Base-by-base conservation (phyloP, 2,329 filamentous ascomycete species). In the Talaromyces sp. region DNA sequence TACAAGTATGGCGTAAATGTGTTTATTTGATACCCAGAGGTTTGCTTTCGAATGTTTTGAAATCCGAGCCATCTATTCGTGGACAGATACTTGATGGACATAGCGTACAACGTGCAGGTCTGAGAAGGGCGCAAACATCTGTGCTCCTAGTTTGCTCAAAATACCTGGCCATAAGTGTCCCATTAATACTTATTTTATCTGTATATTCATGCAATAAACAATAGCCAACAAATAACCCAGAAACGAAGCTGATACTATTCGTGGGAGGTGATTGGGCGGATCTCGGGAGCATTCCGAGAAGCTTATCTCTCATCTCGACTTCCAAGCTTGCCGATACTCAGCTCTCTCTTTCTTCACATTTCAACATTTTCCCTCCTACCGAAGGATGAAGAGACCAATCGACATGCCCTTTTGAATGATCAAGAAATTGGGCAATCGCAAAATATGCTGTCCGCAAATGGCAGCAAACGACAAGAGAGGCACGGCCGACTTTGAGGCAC, bases 391-490 rank as follows among this genome's bases (percentile, higher is more conserved):
- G 6, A 28, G 3, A 6, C 28, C n/a, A n/a, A 28, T 28, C 28
- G 28, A 6, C 28, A 28, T 28, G 28, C 28, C n/a, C n/a, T 28
- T 3, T 6, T 28, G 6, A 28, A 6, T 6, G 28, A 28, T 23
- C 5, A 28, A 48, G 3, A 16, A 16, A 4, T 16, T 5, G 12
- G 16, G 8, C 5, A 16, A 12, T 6, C 42, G 21, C 23, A 46
- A 21, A 25, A 12, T 11, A 46, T 46, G 18, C 21, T 46, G 3
- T 31, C 46, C 25, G 25, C 46, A 31, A 31, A 58, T 58, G 56
- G 25, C 56, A 16, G 48, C 54, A 5, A 63, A 48, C 31, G 37
- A 52, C 56, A 63, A 63, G 40, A 59, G 56, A 63, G 54, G 50
- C 12, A 46, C 55, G 7, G n/a, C 31, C 25, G 21, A 28, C 48